A percentile compares a stretch with the other conserved stretches of the same genome.
Conservation (phyloP, 106 monocot genomes). For the Platanthera zijinensis region DNA sequence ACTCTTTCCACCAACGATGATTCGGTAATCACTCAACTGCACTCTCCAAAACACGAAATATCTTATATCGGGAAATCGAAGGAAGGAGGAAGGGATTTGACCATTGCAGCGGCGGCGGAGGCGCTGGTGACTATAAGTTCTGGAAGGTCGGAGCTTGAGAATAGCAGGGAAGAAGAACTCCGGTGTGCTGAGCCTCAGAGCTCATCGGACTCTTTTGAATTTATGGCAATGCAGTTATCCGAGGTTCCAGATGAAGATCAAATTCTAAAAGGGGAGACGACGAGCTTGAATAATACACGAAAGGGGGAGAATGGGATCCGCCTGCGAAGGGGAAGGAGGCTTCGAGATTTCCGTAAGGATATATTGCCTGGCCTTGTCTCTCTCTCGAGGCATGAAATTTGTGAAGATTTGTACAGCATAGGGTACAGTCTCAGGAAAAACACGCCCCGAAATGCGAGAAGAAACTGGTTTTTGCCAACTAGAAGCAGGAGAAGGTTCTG, state of each 20-base stretch:
- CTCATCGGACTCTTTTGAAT: conserved; percentile 66
- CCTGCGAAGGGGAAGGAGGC: conserved; percentile 44
- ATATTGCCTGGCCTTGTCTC: conserved; percentile 70
- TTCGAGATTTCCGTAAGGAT: conserved; percentile 70
- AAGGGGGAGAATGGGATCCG: conserved; percentile 18
- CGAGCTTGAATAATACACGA: conserved; percentile 8
- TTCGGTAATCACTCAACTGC: background rate
- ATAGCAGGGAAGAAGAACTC: background rate
- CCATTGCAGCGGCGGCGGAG: conserved; percentile 38
- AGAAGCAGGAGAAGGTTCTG: conserved; percentile 20
- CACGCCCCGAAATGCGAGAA: conserved; percentile 14
- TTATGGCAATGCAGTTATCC: conserved; percentile 32
- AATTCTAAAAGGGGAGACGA: conserved; percentile 2
- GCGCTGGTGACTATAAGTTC: conserved; percentile 28
- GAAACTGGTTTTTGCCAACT: conserved; percentile 12
- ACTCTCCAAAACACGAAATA: background rate
- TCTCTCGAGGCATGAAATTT: conserved; percentile 74
- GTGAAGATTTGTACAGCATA: conserved; percentile 74
- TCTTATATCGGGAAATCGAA: background rate
- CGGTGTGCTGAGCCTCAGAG: conserved; percentile 12
- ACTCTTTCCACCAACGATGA: background rate
- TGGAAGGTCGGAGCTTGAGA: background rate
- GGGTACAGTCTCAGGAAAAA: conserved; percentile 38
- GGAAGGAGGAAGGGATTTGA: conserved; percentile 15
- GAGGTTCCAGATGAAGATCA: conserved; percentile 27